phyloP scores from a whole-genome alignment of 2,329 filamentous ascomycete genomes.

The Sclerotinia subarctica region DNA sequence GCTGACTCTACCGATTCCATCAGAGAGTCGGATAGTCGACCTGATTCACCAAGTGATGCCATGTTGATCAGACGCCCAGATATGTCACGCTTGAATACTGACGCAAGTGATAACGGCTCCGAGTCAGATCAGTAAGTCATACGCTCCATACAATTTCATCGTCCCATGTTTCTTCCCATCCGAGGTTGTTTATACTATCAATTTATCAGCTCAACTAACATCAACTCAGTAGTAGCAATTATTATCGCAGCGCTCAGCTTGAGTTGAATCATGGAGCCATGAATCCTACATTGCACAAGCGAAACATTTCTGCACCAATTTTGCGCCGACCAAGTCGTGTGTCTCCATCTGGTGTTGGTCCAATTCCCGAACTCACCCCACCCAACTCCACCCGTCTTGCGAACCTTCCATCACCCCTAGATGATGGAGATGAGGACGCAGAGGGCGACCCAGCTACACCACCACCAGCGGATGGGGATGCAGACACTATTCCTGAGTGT shows the following conservation, averaged over 20 bases:
- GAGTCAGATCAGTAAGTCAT: constrained; percentile 29
- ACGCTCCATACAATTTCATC: background rate
- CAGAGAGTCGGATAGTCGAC: background rate
- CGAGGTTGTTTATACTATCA: background rate
- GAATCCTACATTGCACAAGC: constrained; percentile 16
- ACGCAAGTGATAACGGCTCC: constrained; percentile 23
- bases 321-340: constrained; percentile 12
- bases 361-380: constrained; percentile 30
- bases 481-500: constrained; percentile 40
- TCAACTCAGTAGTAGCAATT: background rate
- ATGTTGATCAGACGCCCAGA: constrained; percentile 36
- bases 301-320: constrained; percentile 15
- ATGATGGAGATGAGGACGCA: constrained; percentile 7
- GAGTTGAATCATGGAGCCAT: background rate
- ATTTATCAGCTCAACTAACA: background rate
- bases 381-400: constrained; percentile 34
- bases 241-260: background rate
- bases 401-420: constrained; percentile 28
- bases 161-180: background rate
- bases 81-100: constrained; percentile 30
- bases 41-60: constrained; percentile 38
- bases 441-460: constrained; percentile 29
- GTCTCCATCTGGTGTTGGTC: constrained; percentile 16
- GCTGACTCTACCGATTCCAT: background rate
- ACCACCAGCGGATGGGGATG: constrained; percentile 23